Evolutionary conservation across 2,329 filamentous ascomycete genomes (phyloP).

Genomic region (Curvularia verruculosa): DNA sequence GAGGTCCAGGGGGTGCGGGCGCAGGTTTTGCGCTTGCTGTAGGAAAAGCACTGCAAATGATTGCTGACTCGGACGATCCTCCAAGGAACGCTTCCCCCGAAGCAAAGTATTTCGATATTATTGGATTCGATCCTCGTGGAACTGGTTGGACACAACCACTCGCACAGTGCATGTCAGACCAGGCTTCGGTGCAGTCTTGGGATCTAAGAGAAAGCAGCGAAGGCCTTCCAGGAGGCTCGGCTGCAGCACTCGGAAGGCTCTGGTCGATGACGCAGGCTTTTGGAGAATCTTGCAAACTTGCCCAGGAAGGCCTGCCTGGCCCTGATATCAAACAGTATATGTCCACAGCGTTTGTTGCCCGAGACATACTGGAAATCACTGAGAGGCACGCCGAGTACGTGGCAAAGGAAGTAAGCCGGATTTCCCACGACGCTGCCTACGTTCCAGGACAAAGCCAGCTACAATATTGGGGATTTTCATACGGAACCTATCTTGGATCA

Average conservation of each 20-base stretch:
- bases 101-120: slow-evolving; percentile 51
- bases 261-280: slow-evolving; percentile 52
- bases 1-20: slow-evolving; percentile 53
- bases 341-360: slow-evolving; percentile 55
- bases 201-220: slow-evolving; percentile 44
- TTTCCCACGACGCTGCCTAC: slow-evolving; percentile 3
- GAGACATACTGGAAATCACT: slow-evolving; percentile 58
- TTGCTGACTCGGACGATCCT: slow-evolving; percentile 36
- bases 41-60: slow-evolving; percentile 33
- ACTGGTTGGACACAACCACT: slow-evolving; percentile 46
- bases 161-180: slow-evolving; percentile 45
- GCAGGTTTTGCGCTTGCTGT: slow-evolving; percentile 35
- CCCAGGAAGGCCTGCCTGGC: slow-evolving; percentile 32
- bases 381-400: slow-evolving; percentile 52
- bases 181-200: slow-evolving; percentile 45
- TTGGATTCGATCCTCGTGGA: slow-evolving; percentile 55
- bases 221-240: slow-evolving; percentile 50
- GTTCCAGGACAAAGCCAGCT: slow-evolving; percentile 37
- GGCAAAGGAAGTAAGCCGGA: slow-evolving; percentile 14
- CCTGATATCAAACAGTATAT: slow-evolving; percentile 52
- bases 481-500: slow-evolving; percentile 53
- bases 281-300: slow-evolving; percentile 37
- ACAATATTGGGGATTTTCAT: slow-evolving; percentile 56
- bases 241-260: slow-evolving; percentile 50
- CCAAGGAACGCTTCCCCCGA: slow-evolving; percentile 18